Base-by-base conservation (phyloP, 1,284 basidiomycete genomes). In the Trichosporon asahii region DNA sequence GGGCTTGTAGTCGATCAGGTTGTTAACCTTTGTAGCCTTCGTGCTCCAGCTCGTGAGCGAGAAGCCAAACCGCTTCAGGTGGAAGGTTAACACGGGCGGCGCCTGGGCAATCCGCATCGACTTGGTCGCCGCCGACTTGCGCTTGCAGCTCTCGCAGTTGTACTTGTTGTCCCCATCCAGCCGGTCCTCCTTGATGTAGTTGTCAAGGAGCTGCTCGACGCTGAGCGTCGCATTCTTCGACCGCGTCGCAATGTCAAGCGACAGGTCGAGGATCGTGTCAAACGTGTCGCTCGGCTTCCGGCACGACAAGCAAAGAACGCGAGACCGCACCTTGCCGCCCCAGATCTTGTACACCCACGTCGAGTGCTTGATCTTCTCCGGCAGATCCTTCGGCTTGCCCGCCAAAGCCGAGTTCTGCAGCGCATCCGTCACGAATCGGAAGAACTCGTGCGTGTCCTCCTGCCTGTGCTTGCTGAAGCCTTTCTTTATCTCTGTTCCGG, bases 371-470 rank as follows among this genome's bases (percentile, higher is more conserved):
- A 95, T 77, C 76, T 90, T 90, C 27, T 88, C 87, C 66, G 94
- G 90, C 14, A 90, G 76, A 88, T 94, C 93, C 91, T 89, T 88
- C 69, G 90, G 86, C 66, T 88, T 83, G 25, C 90, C 91, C 60
- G 88, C 87, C 67, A 96, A 85, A 79, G 91, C 93, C 9, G 91
- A 89, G 78, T 90, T 92, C 83, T 98, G 95, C 68, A 98, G 83
- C 29, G 91, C 91, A 78, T 99, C 97, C 44, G 98, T 90, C 27
- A 92, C 90, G 82, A 98, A 97, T 33, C 97, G 90, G 66, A 99
- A 88, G 79, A 99, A 99, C 83, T 99, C 97, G 82, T 99, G 97
- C 3, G 96, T 91, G 82, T 99, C 97, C 82, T 99, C 97, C 83
- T 99, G 97, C 73, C 94, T 86, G n/a, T 93, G 94, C 80, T 86